phyloP scores from a whole-genome alignment of 2,329 filamentous ascomycete species.

The Capronia coronata region DNA sequence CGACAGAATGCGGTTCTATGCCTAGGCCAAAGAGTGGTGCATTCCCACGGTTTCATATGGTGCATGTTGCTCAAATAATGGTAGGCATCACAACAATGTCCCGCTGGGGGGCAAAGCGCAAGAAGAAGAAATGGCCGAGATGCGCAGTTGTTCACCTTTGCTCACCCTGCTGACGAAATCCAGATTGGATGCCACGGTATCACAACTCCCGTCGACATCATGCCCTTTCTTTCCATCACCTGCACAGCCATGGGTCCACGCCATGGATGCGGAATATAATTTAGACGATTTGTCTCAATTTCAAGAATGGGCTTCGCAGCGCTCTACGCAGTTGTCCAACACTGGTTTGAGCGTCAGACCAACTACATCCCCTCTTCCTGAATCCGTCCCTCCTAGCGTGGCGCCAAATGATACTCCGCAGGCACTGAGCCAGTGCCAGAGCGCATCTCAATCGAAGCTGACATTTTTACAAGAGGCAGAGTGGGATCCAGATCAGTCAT shows the following conservation, averaged over 20 bases:
- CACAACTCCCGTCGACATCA: background rate
- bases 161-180: background rate
- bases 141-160: conserved; percentile 3
- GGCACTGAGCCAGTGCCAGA: conserved; percentile 3
- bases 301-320: conserved; percentile 4
- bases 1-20: too few species aligned
- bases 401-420: conserved; percentile 1
- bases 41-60: too few species aligned
- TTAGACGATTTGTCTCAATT: conserved; percentile 6
- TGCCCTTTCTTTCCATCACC: background rate
- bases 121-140: background rate
- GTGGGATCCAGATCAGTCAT: conserved; percentile 6
- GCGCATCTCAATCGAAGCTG: background rate
- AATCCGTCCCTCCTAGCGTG: conserved; percentile 1
- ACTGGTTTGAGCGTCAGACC: conserved; percentile 1
- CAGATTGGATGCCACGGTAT: background rate
- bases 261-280: conserved; percentile 6
- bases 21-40: too few species aligned
- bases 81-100: too few species aligned
- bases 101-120: background rate
- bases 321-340: conserved; percentile 1
- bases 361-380: conserved; percentile 4
- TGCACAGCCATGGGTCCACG: background rate
- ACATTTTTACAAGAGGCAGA: conserved; percentile 9
- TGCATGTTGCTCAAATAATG: too few species aligned